These are phyloP conservation scores for Pisolithus thermaeus DNA, from an alignment of 1,284 basidiomycete genomes.

Conservation along the genomic window DNA sequence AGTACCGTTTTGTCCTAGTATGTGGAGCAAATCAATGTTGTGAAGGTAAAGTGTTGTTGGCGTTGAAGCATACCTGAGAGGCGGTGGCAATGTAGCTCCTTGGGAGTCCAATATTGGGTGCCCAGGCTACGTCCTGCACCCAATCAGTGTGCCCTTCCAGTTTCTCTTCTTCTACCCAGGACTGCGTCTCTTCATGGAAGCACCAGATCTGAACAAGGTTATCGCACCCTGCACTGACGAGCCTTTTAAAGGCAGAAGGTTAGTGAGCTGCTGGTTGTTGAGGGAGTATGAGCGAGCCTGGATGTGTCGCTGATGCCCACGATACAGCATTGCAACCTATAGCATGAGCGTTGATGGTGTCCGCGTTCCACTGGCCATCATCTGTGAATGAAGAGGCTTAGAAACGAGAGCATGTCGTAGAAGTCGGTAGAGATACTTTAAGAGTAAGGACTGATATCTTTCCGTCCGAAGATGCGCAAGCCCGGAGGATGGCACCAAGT, in stretches of 20 bases:
- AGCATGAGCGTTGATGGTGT: slow-evolving; percentile 93
- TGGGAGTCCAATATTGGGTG: slow-evolving; percentile 92
- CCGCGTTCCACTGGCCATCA: slow-evolving; percentile 94
- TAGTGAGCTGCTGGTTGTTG: slow-evolving; percentile 39
- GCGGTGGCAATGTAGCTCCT: slow-evolving; percentile 94
- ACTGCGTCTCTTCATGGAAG: slow-evolving; percentile 68
- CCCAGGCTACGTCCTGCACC: slow-evolving; percentile 98
- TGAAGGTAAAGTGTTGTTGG: background rate
- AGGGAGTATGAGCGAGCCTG: slow-evolving; percentile 76
- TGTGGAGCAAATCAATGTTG: background rate
- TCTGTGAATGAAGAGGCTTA: slow-evolving; percentile 43
- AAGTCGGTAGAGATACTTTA: slow-evolving; percentile 54
- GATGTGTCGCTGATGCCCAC: slow-evolving; percentile 92
- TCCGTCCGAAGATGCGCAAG: slow-evolving; percentile 97
- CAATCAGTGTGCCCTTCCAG: slow-evolving; percentile 93
- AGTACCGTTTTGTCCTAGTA: slow-evolving; percentile 81
- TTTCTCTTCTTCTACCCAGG: slow-evolving; percentile 88
- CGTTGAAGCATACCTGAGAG: slow-evolving; percentile 59
- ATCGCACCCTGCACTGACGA: slow-evolving; percentile 95
- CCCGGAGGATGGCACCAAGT: slow-evolving; percentile 92
- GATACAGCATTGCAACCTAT: slow-evolving; percentile 97
- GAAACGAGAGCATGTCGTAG: background rate
- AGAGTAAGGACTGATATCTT: slow-evolving; percentile 96
- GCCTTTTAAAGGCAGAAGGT: slow-evolving; percentile 65
- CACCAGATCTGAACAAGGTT: slow-evolving; percentile 95